These are phyloP conservation scores for Gaultheria prostrata DNA, from an alignment of 148 eudicot species.

Conservation along the genomic window DNA sequence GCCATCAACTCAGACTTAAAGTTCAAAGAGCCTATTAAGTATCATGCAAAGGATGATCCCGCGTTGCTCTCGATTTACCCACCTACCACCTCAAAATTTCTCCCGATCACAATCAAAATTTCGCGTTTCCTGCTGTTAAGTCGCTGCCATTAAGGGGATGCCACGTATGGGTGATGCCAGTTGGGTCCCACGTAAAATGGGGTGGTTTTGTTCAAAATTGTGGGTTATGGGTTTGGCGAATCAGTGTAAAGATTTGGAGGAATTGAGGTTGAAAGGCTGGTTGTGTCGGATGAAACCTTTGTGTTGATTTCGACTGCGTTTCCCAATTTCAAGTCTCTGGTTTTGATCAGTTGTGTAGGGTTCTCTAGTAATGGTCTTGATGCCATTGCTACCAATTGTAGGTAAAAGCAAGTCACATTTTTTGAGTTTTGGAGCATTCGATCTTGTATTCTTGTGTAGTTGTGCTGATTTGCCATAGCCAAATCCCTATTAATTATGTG, in stretches of 20 bases:
- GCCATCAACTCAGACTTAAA: no score
- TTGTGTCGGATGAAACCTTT: not conserved
- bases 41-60: no score
- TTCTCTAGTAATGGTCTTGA: not conserved
- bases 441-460: not conserved
- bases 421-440: not conserved
- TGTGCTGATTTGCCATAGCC: not conserved
- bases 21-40: no score
- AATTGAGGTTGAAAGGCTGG: slow-evolving; percentile 3
- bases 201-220: not conserved
- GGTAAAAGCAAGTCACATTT: not conserved
- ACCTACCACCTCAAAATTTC: not conserved
- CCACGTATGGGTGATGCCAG: not conserved
- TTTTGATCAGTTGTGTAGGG: not conserved
- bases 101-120: not conserved
- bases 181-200: not conserved
- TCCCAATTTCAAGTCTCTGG: slow-evolving; percentile 1
- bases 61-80: not conserved
- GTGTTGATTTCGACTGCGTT: not conserved
- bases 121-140: not conserved
- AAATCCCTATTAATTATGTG: not conserved
- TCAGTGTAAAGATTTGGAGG: not conserved
- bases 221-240: not conserved
- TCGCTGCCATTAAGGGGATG: not conserved
- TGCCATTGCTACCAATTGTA: slow-evolving; percentile 9